A percentile compares a stretch with the other conserved stretches of the same genome.
Evolutionary conservation across 805 yeast species (phyloP).

Genomic region (Metschnikowia peoriensis): DNA sequence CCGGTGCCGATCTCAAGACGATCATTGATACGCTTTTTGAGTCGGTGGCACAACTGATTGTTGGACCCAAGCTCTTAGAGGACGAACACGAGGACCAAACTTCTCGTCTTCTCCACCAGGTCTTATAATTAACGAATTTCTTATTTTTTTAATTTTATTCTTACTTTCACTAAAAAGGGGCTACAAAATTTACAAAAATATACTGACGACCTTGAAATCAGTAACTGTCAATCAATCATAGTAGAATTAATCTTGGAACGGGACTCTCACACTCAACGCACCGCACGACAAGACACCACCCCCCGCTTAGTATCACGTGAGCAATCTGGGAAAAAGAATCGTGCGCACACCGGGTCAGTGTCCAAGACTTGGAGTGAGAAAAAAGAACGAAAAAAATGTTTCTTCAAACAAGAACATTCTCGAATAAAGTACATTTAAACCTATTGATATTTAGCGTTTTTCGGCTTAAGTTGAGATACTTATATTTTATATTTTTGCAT

Average conservation of each 20-base stretch:
- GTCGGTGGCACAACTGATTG: conserved; percentile 37
- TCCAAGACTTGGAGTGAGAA: conserved; percentile 11
- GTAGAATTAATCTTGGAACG: too few relatives aligned
- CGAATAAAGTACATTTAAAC: background rate
- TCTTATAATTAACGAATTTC: background rate
- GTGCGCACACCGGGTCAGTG: conserved; percentile 16
- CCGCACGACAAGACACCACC: background rate
- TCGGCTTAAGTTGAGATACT: conserved; percentile 5
- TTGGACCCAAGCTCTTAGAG: background rate
- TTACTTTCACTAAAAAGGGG: too few relatives aligned
- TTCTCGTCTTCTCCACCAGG: conserved; percentile 6
- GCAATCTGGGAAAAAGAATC: conserved; percentile 5
- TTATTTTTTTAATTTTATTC: too few relatives aligned
- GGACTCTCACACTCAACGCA: too few relatives aligned
- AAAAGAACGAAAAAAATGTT: conserved; percentile 10
- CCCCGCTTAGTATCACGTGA: conserved; percentile 6
- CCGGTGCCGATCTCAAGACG: conserved; percentile 71
- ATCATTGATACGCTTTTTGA: conserved; percentile 68
- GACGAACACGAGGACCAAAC: background rate
- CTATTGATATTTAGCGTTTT: background rate
- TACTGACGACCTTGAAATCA: too few relatives aligned
- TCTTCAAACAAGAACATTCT: background rate
- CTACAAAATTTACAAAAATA: too few relatives aligned
- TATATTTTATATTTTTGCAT: background rate
- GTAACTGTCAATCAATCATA: too few relatives aligned